Percentiles rank a stretch among this genome's conserved stretches.
phyloP scores from a whole-genome alignment of 441 rosid species.

The Erodium moschatum region DNA sequence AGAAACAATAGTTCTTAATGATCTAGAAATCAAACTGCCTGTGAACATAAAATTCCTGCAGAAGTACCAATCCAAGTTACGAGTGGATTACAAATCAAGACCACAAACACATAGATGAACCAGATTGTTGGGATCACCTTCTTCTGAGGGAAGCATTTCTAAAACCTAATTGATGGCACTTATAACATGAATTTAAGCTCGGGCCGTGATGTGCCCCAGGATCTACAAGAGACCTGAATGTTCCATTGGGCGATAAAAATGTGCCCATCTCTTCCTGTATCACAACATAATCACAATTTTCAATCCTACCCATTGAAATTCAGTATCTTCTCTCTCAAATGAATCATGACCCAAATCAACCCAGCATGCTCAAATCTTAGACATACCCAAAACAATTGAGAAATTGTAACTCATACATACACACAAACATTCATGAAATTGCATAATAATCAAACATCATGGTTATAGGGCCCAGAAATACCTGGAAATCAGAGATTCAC shows the following conservation, averaged over 20 bases:
- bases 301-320: background rate
- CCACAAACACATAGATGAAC: background rate
- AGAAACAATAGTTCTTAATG: slow-evolving; percentile 22
- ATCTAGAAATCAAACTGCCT: slow-evolving; percentile 19
- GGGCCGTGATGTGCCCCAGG: background rate
- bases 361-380: background rate
- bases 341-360: background rate
- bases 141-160: slow-evolving; percentile 9
- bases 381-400: no score
- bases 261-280: slow-evolving; percentile 12
- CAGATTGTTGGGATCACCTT: background rate
- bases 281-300: background rate
- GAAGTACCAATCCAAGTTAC: background rate
- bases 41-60: slow-evolving; percentile 24
- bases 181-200: background rate
- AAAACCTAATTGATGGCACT: slow-evolving; percentile 6
- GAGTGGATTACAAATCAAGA: background rate
- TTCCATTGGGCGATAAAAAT: slow-evolving; percentile 11
- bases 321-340: background rate
- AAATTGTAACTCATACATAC: background rate
- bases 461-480: background rate
- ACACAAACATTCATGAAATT: background rate
- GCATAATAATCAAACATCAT: background rate
- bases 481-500: slow-evolving; percentile 2
- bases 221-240: slow-evolving; percentile 9